These are phyloP conservation scores for Aspergillus intermedius DNA, from an alignment of 2,329 filamentous ascomycete species.

Conservation along the genomic window DNA sequence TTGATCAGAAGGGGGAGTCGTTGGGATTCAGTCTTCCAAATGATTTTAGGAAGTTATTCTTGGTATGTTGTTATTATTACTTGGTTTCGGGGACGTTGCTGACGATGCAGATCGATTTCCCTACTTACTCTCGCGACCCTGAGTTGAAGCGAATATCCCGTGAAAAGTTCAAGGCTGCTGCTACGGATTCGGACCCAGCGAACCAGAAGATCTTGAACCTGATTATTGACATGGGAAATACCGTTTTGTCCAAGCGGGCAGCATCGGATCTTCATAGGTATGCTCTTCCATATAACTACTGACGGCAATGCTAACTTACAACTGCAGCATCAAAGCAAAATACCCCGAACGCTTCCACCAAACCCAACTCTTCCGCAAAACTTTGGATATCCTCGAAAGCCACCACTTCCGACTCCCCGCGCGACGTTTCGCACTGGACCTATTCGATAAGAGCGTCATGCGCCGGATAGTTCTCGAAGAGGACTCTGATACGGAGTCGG, in stretches of 20 bases:
- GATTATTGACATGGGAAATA: constrained; percentile 84
- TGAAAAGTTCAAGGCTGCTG: constrained; percentile 51
- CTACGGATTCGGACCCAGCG: constrained; percentile 54
- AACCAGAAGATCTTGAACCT: constrained; percentile 75
- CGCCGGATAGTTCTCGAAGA: constrained; percentile 76
- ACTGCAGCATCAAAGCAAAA: constrained; percentile 62
- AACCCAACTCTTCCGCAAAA: constrained; percentile 72
- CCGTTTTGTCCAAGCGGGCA: constrained; percentile 82
- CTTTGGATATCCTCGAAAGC: constrained; percentile 76
- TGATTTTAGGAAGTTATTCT: constrained; percentile 71
- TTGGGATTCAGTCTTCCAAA: constrained; percentile 82
- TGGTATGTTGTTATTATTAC: constrained; percentile 45
- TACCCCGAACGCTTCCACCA: constrained; percentile 70
- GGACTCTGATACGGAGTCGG: constrained; percentile 43
- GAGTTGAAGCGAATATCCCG: constrained; percentile 37
- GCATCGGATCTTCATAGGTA: constrained; percentile 67
- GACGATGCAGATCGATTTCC: constrained; percentile 26
- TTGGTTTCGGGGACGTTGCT: background rate
- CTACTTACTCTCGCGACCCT: constrained; percentile 33
- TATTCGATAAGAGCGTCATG: constrained; percentile 88
- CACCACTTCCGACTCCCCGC: constrained; percentile 85
- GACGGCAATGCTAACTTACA: background rate
- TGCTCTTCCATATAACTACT: background rate
- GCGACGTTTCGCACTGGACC: constrained; percentile 81
- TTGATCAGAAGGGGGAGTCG: constrained; percentile 73